These are phyloP conservation scores for Fusarium torreyae DNA, from an alignment of 2,329 filamentous ascomycete genomes.

Conservation along the genomic window DNA sequence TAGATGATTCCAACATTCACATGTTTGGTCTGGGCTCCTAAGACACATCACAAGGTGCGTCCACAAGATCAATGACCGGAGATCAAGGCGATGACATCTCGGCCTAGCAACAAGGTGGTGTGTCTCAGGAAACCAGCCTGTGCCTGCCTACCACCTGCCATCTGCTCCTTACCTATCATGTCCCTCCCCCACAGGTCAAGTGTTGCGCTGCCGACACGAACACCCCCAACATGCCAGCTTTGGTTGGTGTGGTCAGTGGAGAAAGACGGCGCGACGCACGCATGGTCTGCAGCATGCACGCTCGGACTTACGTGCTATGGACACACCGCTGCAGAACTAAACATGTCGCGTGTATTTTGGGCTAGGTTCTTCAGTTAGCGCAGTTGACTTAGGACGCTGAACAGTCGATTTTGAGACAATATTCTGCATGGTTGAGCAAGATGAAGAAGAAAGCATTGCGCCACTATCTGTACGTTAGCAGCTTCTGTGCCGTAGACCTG, in stretches of 20 bases:
- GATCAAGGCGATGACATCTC: conserved; percentile 26
- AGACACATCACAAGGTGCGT: conserved; percentile 33
- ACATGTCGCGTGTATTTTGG: conserved; percentile 32
- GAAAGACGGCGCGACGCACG: conserved; percentile 44
- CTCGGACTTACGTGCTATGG: conserved; percentile 39
- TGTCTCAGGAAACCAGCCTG: conserved; percentile 14
- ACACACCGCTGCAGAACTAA: conserved; percentile 34
- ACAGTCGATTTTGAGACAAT: conserved; percentile 38
- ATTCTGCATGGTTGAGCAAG: conserved; percentile 17
- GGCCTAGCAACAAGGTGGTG: conserved; percentile 20
- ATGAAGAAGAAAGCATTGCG: conserved; percentile 21
- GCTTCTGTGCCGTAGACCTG: conserved; percentile 25
- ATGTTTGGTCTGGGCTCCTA: conserved; percentile 24
- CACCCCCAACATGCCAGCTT: conserved; percentile 37
- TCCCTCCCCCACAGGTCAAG: conserved; percentile 45
- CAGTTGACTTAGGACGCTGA: conserved; percentile 16
- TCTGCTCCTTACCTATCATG: conserved; percentile 15
- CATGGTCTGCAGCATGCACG: conserved; percentile 49
- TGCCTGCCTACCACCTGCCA: conserved; percentile 17
- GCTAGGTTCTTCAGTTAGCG: conserved; percentile 40
- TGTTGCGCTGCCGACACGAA: conserved; percentile 42
- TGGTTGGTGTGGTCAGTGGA: conserved; percentile 35
- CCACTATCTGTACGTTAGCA: conserved; percentile 3
- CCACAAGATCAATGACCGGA: conserved; percentile 30
- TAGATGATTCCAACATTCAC: conserved; percentile 19